phyloP scores from a whole-genome alignment of 371 early-diverging fungal species.

The Mucor piriformis region DNA sequence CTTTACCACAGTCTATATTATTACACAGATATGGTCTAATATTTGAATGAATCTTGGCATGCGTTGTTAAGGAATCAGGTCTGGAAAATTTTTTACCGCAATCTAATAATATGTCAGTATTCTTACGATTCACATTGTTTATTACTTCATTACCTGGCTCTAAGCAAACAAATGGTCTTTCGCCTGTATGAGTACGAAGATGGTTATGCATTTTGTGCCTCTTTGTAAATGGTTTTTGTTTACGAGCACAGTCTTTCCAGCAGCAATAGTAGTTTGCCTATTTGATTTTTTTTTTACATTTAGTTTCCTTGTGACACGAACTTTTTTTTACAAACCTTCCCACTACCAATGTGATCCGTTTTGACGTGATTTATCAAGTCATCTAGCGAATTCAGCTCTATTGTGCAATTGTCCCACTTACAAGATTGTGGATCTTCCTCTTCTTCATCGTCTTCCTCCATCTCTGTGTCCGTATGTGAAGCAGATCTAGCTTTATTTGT shows the following conservation, averaged over 20 bases:
- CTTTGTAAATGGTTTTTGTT: slow-evolving; percentile 74
- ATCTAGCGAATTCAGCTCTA: slow-evolving; percentile 46
- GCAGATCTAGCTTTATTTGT: slow-evolving; percentile 20
- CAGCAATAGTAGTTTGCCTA: slow-evolving; percentile 70
- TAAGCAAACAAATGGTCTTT: slow-evolving; percentile 57
- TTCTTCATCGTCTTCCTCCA: slow-evolving; percentile 30
- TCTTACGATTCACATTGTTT: not conserved
- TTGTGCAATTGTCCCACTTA: slow-evolving; percentile 59
- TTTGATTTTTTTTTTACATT: not conserved
- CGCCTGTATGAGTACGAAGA: slow-evolving; percentile 81
- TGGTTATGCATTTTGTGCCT: slow-evolving; percentile 85
- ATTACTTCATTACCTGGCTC: slow-evolving; percentile 23
- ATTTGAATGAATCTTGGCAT: slow-evolving; percentile 79
- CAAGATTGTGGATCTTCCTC: slow-evolving; percentile 43
- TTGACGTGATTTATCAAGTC: slow-evolving; percentile 62
- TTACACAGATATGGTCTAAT: slow-evolving; percentile 66
- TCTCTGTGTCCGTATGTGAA: slow-evolving; percentile 19
- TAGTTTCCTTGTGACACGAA: not conserved
- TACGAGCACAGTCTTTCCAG: slow-evolving; percentile 77
- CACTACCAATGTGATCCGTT: slow-evolving; percentile 66
- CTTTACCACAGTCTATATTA: slow-evolving; percentile 58
- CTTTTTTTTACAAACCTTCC: slow-evolving; percentile 45
- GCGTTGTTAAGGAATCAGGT: slow-evolving; percentile 83
- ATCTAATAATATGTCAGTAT: slow-evolving; percentile 21
- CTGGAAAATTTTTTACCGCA: slow-evolving; percentile 82